phyloP scores from a whole-genome alignment of 192 early-diverging fungal genomes.

The Coemansia sp. region DNA sequence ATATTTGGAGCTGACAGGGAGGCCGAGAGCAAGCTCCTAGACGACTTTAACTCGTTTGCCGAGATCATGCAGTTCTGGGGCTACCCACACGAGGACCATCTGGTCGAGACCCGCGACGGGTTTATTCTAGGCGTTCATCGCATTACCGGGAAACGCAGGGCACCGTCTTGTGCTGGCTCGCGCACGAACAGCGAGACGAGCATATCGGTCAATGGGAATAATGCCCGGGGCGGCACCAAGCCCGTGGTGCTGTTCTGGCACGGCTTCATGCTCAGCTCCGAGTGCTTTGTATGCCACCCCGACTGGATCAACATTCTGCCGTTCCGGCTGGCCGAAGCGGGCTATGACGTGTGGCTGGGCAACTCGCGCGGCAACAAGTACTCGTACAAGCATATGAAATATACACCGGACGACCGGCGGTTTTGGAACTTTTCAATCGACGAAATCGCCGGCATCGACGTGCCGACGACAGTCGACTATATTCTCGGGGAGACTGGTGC shows the following conservation, averaged over 20 bases:
- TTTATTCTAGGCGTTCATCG: conserved; percentile 83
- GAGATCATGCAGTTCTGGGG: conserved; percentile 61
- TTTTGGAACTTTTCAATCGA: conserved; percentile 98
- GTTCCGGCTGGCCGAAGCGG: conserved; percentile 80
- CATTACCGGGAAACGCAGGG: conserved; percentile 56
- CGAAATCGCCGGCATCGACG: conserved; percentile 82
- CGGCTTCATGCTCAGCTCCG: conserved; percentile 91
- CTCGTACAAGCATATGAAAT: conserved; percentile 74
- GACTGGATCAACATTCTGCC: conserved; percentile 74
- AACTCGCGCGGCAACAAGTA: conserved; percentile 96
- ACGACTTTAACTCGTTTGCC: conserved; percentile 51
- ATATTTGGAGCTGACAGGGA: conserved; percentile 30
- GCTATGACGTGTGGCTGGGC: conserved; percentile 96
- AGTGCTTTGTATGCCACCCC: conserved; percentile 87
- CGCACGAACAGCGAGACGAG: conserved; percentile 1
- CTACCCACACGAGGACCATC: conserved; percentile 81
- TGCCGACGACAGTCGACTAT: conserved; percentile 85
- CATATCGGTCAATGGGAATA: background rate
- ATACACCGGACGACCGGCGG: conserved; percentile 61
- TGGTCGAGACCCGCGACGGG: conserved; percentile 80
- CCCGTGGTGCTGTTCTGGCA: conserved; percentile 95
- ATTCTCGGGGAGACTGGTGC: conserved; percentile 81
- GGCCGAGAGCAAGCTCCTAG: conserved; percentile 40
- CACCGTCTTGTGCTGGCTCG: conserved; percentile 14
- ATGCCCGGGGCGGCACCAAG: conserved; percentile 17